Conservation (phyloP, 1,284 basidiomycete species). For the Irpex lacteus region DNA sequence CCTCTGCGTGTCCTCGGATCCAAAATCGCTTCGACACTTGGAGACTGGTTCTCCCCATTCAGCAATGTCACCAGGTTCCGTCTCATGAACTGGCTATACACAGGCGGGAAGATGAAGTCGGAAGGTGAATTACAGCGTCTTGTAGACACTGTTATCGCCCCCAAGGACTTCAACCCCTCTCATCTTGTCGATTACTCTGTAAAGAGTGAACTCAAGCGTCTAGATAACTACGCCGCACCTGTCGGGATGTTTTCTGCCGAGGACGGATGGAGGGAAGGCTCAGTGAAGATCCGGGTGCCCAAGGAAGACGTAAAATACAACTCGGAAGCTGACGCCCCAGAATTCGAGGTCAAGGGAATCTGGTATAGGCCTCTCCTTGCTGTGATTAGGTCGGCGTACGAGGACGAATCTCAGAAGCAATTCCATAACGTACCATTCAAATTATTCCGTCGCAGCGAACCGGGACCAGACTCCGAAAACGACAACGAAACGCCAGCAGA, state of each 20-base stretch:
- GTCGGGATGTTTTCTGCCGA: constrained; percentile 1
- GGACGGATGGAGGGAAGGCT: constrained; percentile 26
- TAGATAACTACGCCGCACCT: constrained; percentile 14
- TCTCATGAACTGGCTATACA: constrained; percentile 31
- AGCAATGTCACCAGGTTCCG: constrained; percentile 23
- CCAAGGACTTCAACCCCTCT: constrained; percentile 19
- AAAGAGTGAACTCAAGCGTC: constrained; percentile 8
- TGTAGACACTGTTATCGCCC: constrained; percentile 27
- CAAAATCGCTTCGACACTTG: neutral
- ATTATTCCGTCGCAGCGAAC: neutral
- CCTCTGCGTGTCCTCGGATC: neutral
- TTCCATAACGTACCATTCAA: constrained; percentile 10
- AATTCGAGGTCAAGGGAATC: constrained; percentile 24
- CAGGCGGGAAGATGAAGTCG: constrained; percentile 23
- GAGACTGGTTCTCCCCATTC: constrained; percentile 25
- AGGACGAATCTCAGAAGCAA: neutral
- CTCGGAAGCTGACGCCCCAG: constrained; percentile 23
- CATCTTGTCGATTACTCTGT: constrained; percentile 20
- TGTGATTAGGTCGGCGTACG: constrained; percentile 10
- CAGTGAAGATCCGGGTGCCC: constrained; percentile 24
- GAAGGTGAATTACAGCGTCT: constrained; percentile 26
- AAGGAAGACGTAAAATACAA: constrained; percentile 12
- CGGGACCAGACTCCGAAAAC: neutral
- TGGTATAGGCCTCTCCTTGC: constrained; percentile 12
- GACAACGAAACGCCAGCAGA: neutral